Evolutionary conservation across 495 filamentous ascomycete species (phyloP).

Genomic region (Neurospora discreta): DNA sequence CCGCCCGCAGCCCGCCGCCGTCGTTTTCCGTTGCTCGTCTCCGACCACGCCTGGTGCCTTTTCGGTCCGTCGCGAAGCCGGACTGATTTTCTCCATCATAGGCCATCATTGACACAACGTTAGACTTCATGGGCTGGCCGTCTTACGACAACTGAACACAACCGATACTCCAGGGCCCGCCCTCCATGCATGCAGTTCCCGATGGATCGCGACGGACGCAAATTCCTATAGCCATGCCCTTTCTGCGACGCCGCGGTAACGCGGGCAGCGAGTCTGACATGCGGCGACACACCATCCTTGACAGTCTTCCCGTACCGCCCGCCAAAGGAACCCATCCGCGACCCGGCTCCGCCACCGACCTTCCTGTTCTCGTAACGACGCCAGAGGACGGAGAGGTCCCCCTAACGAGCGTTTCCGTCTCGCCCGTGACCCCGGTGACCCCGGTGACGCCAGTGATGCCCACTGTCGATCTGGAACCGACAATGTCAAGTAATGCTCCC

Average conservation of each 20-base stretch:
- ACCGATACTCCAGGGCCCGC: not conserved
- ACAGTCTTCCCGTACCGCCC: constrained; percentile 17
- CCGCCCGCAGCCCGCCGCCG: not conserved
- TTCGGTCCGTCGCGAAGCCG: not conserved
- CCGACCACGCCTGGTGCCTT: not conserved
- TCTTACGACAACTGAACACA: not conserved
- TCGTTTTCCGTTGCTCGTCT: not conserved
- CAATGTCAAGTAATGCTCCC: constrained; percentile 8
- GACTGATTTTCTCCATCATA: not conserved
- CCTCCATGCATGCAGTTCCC: constrained; percentile 18
- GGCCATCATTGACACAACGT: not conserved
- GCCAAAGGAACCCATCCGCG: constrained; percentile 15
- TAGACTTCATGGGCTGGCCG: not conserved
- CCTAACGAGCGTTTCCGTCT: constrained; percentile 4
- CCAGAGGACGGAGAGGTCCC: constrained; percentile 10
- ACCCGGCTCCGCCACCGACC: constrained; percentile 13
- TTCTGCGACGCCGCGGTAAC: constrained; percentile 39
- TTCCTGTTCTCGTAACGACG: constrained; percentile 13
- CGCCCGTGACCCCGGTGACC: constrained; percentile 6
- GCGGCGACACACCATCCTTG: constrained; percentile 32
- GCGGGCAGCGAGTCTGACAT: constrained; percentile 40
- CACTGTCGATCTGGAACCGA: not conserved
- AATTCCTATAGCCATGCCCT: constrained; percentile 32
- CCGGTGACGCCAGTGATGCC: not conserved
- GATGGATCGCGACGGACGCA: constrained; percentile 32